phyloP scores from a whole-genome alignment of 1,284 basidiomycete species.

The Melampsora occidentalis region DNA sequence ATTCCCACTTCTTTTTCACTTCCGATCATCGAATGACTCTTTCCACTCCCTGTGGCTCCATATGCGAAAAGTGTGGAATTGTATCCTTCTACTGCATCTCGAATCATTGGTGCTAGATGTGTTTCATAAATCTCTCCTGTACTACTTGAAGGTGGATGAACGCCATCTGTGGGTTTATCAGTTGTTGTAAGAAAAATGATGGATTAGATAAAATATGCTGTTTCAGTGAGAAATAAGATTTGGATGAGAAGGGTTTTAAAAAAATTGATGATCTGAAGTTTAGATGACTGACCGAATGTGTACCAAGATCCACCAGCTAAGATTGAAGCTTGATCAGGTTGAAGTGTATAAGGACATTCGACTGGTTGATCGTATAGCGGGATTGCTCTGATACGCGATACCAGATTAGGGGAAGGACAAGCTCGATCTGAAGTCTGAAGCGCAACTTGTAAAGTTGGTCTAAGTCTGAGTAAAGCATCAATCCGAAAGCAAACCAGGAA shows the following conservation, averaged over 20 bases:
- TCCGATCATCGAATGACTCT: slow-evolving; percentile 86
- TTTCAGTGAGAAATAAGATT: background rate
- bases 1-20: slow-evolving; percentile 82
- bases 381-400: background rate
- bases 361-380: background rate
- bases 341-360: slow-evolving; percentile 11
- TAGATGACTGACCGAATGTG: slow-evolving; percentile 15
- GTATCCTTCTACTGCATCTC: slow-evolving; percentile 90
- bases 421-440: slow-evolving; percentile 13
- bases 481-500: background rate
- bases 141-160: slow-evolving; percentile 16
- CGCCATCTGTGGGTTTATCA: background rate
- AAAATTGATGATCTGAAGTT: no score
- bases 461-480: slow-evolving; percentile 4
- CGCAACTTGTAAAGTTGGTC: slow-evolving; percentile 12
- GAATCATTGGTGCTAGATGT: slow-evolving; percentile 57
- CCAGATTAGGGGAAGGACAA: slow-evolving; percentile 2
- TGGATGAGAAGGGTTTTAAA: background rate
- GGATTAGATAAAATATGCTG: background rate
- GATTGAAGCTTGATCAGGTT: slow-evolving; percentile 26
- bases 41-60: slow-evolving; percentile 80
- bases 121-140: slow-evolving; percentile 28
- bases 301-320: slow-evolving; percentile 29
- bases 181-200: background rate
- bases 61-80: slow-evolving; percentile 88